Percentiles rank a stretch among this genome's conserved stretches.
phyloP scores from a whole-genome alignment of 2,329 filamentous ascomycete species.

The Pseudogymnoascus sp. region DNA sequence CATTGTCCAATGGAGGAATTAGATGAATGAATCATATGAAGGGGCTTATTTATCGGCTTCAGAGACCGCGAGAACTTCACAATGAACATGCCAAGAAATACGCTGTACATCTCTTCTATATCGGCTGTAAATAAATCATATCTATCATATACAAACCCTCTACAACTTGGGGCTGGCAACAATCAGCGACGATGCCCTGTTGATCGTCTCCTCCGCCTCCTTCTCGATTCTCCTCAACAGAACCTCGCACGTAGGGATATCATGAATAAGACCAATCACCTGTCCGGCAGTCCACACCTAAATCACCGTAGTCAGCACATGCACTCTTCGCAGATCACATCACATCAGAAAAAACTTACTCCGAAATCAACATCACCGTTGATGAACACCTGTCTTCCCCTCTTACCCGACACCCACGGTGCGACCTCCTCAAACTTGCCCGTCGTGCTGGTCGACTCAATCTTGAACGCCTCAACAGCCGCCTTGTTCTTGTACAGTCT shows the following conservation, averaged over 20 bases:
- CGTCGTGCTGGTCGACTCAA: conserved; percentile 74
- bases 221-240: conserved; percentile 67
- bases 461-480: conserved; percentile 67
- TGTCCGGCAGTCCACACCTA: conserved; percentile 96
- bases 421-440: conserved; percentile 88
- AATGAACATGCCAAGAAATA: not conserved
- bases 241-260: conserved; percentile 68
- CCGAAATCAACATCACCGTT: conserved; percentile 88
- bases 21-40: not conserved
- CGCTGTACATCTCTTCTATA: not conserved
- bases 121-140: conserved; percentile 3
- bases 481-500: conserved; percentile 89
- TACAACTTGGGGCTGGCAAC: conserved; percentile 52
- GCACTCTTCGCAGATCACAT: not conserved
- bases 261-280: conserved; percentile 82
- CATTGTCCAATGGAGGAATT: not conserved
- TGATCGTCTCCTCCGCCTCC: conserved; percentile 63
- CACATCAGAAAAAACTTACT: conserved; percentile 46
- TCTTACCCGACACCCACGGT: conserved; percentile 79
- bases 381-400: conserved; percentile 83
- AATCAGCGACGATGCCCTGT: conserved; percentile 50
- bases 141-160: conserved; percentile 2
- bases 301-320: conserved; percentile 13
- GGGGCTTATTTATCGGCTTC: not conserved
- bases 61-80: not conserved